Evolutionary conservation across 2,329 filamentous ascomycete species (phyloP), one percentile per base, ranked within the genome.

Genomic region (Fusarium chlamydosporum): DNA sequence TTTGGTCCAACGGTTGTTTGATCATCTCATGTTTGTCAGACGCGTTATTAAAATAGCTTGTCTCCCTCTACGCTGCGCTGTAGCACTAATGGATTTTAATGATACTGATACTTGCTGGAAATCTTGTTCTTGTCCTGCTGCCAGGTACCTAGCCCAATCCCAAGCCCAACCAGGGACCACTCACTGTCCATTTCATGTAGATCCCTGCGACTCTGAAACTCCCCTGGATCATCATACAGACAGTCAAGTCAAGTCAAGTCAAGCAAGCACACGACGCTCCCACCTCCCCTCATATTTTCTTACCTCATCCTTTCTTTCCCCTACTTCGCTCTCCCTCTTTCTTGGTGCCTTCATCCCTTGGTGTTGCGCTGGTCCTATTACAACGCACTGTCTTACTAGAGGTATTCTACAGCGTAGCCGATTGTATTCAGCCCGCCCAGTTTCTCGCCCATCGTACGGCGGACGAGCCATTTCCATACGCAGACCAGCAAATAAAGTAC

Each of bases 141-240:
- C 62, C 51, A 48, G 60, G 48, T 37, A n/a, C n/a, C n/a, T n/a
- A 61, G 34, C 45, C 42, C 41, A 41, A 37, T n/a, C 29, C 51
- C 34, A 34, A 35, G 34, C 53, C 56, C 33, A 43, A 42, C 35
- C n/a, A 59, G 61, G 65, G 57, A 67, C 51, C 56, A 65, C 47
- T 46, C 52, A 37, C 35, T 59, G 48, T 54, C 55, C 67, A 38
- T 70, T 70, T 60, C 45, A 63, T 74, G 67, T 69, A 72, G 67
- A 73, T 74, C 71, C 71, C 67, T 72, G 71, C 68, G 65, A 72
- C 54, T 72, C 65, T 73, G 71, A 73, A 73, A 73, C 71, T 72
- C 71, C 67, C 71, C 71, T 73, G 69, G 71, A 71, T 73, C 71
- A 64, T 54, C 41, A 33, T 34, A 61, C 34, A 37, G 46, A 31